Conservation (phyloP, 108 stramenopile genomes). For the Asterionellopsis glacialis region DNA sequence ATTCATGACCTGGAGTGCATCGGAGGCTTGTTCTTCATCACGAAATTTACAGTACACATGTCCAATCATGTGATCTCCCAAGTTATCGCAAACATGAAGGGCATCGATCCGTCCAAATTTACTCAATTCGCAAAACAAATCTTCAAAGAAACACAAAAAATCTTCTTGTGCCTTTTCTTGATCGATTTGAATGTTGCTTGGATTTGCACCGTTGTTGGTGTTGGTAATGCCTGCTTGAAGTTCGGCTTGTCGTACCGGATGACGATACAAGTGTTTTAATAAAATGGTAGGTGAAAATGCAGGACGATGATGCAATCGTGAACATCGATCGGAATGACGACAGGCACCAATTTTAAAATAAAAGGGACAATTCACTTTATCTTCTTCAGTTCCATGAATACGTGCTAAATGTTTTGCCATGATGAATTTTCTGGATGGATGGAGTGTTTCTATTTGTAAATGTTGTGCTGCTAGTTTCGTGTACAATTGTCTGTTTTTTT, state of each 20-base stretch:
- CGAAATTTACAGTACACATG: constrained; percentile 90
- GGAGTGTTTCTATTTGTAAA: too few relatives aligned
- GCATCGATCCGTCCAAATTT: constrained; percentile 95
- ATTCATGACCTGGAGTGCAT: constrained; percentile 84
- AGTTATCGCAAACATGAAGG: constrained; percentile 94
- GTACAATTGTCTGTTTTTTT: too few relatives aligned
- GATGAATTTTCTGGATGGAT: too few relatives aligned
- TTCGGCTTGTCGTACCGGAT: constrained; percentile 76
- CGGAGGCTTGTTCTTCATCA: constrained; percentile 95
- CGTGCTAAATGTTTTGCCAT: constrained; percentile 94
- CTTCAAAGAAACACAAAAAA: constrained; percentile 72
- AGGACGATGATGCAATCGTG: constrained; percentile 92
- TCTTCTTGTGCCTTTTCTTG: constrained; percentile 77
- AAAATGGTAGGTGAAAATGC: constrained; percentile 93
- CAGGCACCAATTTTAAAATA: constrained; percentile 99
- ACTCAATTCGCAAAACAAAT: constrained; percentile 80
- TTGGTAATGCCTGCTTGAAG: constrained; percentile 31
- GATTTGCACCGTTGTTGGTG: constrained; percentile 30
- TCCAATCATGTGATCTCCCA: constrained; percentile 99
- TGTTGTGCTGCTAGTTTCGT: too few relatives aligned
- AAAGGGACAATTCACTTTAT: constrained; percentile 99
- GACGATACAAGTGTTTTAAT: constrained; percentile 93
- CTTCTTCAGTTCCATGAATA: constrained; percentile 99
- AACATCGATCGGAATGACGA: constrained; percentile 93
- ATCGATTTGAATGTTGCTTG: constrained; percentile 43